Conservation (phyloP, 1,284 basidiomycete species). For the Cryptococcus floricola region DNA sequence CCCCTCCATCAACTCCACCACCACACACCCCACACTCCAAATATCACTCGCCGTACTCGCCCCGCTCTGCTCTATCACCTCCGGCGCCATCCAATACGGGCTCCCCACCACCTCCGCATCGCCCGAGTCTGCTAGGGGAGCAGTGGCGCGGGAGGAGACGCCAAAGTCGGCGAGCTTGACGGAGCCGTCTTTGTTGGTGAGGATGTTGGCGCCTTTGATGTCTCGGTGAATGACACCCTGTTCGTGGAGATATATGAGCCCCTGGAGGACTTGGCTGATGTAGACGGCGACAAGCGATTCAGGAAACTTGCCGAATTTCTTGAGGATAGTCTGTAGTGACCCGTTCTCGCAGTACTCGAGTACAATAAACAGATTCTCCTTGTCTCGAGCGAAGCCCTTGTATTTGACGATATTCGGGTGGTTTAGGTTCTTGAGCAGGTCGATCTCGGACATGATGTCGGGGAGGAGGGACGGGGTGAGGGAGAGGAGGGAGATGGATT, state of each 20-base stretch:
- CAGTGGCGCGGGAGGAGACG: slow-evolving; percentile 61
- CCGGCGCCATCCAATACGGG: slow-evolving; percentile 99
- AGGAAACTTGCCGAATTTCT: slow-evolving; percentile 96
- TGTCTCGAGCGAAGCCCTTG: slow-evolving; percentile 90
- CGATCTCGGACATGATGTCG: slow-evolving; percentile 96
- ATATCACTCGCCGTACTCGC: slow-evolving; percentile 96
- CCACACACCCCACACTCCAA: slow-evolving; percentile 94
- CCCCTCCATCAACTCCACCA: slow-evolving; percentile 92
- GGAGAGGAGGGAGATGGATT: slow-evolving; percentile 87
- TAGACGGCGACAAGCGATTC: slow-evolving; percentile 94
- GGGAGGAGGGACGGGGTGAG: slow-evolving; percentile 88
- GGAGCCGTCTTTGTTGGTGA: slow-evolving; percentile 97
- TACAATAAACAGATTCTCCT: slow-evolving; percentile 92
- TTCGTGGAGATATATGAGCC: slow-evolving; percentile 89
- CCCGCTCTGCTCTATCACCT: slow-evolving; percentile 94
- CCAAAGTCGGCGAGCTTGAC: slow-evolving; percentile 95
- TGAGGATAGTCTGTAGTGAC: slow-evolving; percentile 88
- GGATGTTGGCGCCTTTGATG: slow-evolving; percentile 95
- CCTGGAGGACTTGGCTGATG: slow-evolving; percentile 84
- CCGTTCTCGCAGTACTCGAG: slow-evolving; percentile 98
- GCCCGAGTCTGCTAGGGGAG: background rate
- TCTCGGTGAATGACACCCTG: slow-evolving; percentile 98
- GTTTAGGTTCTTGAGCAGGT: slow-evolving; percentile 93
- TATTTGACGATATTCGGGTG: slow-evolving; percentile 96
- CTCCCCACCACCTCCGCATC: slow-evolving; percentile 91